Evolutionary conservation across 2,329 filamentous ascomycete genomes (phyloP).

Genomic region (Gaeumannomyces tritici): DNA sequence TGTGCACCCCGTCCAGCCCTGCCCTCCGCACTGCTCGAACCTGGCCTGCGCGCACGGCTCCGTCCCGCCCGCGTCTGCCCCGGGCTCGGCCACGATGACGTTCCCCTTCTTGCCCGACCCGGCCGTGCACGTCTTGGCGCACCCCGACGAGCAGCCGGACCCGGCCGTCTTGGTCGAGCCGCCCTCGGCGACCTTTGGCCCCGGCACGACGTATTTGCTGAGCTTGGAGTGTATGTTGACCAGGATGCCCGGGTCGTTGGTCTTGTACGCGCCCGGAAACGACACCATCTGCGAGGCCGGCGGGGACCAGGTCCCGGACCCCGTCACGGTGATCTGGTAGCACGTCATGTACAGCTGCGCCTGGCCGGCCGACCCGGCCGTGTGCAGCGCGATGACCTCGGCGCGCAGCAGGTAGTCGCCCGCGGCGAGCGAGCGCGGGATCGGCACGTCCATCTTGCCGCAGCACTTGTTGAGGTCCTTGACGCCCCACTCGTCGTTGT

Average conservation of each 20-base stretch:
- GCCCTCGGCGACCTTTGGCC: constrained; percentile 29
- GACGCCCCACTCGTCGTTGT: constrained; percentile 35
- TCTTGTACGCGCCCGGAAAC: constrained; percentile 34
- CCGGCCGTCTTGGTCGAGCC: constrained; percentile 30
- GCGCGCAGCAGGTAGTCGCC: constrained; percentile 36
- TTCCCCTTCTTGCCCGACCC: constrained; percentile 15
- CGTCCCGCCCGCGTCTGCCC: constrained; percentile 6
- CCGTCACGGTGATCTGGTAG: constrained; percentile 23
- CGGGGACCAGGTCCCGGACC: constrained; percentile 11
- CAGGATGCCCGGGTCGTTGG: constrained; percentile 33
- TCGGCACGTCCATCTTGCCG: constrained; percentile 26
- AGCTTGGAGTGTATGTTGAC: constrained; percentile 36
- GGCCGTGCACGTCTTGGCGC: constrained; percentile 28
- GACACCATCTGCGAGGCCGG: constrained; percentile 15
- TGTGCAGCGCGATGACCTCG: constrained; percentile 38
- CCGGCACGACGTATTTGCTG: constrained; percentile 29
- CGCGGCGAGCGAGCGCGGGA: constrained; percentile 19
- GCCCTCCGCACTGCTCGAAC: constrained; percentile 29
- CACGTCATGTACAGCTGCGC: constrained; percentile 30
- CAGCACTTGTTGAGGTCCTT: constrained; percentile 31
- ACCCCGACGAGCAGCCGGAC: constrained; percentile 24
- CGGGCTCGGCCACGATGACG: constrained; percentile 7
- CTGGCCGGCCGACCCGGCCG: constrained; percentile 22
- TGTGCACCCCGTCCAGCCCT: constrained; percentile 30
- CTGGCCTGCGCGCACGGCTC: constrained; percentile 20